A percentile compares a stretch with the other conserved stretches of the same genome.
Evolutionary conservation across 169 alveolate species (phyloP).

Genomic region (Plasmodium falciparum): DNA sequence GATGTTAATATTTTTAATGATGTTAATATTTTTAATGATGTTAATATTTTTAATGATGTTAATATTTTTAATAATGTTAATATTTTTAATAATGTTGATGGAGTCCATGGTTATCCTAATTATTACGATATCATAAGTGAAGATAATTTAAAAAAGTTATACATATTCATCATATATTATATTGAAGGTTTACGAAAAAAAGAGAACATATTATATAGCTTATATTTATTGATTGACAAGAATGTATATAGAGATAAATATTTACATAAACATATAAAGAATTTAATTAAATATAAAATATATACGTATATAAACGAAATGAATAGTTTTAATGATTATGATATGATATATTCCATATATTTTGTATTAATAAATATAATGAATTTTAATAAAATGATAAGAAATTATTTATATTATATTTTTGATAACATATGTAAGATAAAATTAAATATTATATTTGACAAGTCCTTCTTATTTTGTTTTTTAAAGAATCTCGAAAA

Average conservation of each 20-base stretch:
- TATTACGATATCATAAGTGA: not conserved
- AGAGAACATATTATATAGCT: conserved; percentile 28
- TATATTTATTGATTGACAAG: conserved; percentile 47
- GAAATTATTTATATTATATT: conserved; percentile 56
- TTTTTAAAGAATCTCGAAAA: conserved; percentile 71
- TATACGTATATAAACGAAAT: conserved; percentile 18
- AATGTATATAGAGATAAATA: conserved; percentile 34
- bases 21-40: no score
- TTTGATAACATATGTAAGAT: conserved; percentile 59
- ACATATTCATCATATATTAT: conserved; percentile 25
- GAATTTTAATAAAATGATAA: conserved; percentile 52
- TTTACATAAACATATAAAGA: conserved; percentile 40
- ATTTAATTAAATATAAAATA: conserved; percentile 48
- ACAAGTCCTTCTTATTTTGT: conserved; percentile 1
- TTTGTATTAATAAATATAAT: conserved; percentile 63
- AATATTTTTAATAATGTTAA: no score
- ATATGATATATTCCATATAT: conserved; percentile 9
- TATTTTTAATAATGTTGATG: no score
- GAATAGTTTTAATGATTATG: conserved; percentile 31
- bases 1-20: no score
- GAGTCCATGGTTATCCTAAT: no score
- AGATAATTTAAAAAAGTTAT: conserved; percentile 22
- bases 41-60: no score
- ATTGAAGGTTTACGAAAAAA: conserved; percentile 50
- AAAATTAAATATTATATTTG: conserved; percentile 24